Percentiles rank a stretch among this genome's conserved stretches.
Evolutionary conservation across 148 eudicot species (phyloP).

Genomic region (Cornus suecica): DNA sequence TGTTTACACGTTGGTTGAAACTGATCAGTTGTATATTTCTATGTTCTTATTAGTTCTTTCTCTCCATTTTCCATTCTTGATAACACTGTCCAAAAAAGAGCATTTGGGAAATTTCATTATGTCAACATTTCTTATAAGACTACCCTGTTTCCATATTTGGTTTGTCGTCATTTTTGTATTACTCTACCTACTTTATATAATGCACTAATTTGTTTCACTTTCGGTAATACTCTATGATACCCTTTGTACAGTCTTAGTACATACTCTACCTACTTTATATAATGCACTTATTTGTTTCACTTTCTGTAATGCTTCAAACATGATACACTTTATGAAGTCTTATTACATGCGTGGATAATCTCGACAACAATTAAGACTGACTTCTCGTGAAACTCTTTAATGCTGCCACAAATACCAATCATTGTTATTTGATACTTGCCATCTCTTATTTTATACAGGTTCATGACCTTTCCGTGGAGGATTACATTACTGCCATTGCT

Average conservation of each 20-base stretch:
- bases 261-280: neutral
- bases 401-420: neutral
- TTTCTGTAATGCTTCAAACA: neutral
- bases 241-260: too few relatives aligned
- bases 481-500: slow-evolving; percentile 44
- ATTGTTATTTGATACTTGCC: neutral
- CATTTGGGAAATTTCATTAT: too few relatives aligned
- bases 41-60: too few relatives aligned
- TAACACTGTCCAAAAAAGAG: too few relatives aligned
- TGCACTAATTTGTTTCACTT: neutral
- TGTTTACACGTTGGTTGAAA: too few relatives aligned
- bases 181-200: neutral
- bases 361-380: neutral
- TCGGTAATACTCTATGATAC: too few relatives aligned
- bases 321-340: neutral
- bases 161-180: neutral
- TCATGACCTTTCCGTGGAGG: slow-evolving; percentile 35
- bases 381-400: neutral
- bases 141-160: too few relatives aligned
- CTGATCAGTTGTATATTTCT: too few relatives aligned
- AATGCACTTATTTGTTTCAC: neutral
- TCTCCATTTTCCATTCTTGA: too few relatives aligned
- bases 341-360: neutral
- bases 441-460: slow-evolving; percentile 14
- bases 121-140: too few relatives aligned